These are phyloP conservation scores for Blumeria hordei DNA, from an alignment of 2,329 filamentous ascomycete species.

Conservation along the genomic window DNA sequence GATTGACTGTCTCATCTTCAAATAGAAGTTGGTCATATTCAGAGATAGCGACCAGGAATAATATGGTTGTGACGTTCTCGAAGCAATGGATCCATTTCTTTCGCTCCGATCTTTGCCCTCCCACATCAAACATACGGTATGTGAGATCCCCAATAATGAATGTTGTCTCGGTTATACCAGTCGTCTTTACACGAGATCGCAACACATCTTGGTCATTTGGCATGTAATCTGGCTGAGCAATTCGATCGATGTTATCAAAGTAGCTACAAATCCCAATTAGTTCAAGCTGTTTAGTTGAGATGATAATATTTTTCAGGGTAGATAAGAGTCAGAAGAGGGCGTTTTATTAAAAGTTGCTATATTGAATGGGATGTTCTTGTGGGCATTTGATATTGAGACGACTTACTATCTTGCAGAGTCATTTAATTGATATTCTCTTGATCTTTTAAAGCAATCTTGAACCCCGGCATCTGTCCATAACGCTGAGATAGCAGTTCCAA, in stretches of 20 bases:
- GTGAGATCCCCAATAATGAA: conserved; percentile 84
- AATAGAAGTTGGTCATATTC: conserved; percentile 93
- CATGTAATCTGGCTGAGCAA: conserved; percentile 56
- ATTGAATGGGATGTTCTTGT: not conserved
- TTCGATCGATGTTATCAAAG: conserved; percentile 52
- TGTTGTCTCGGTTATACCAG: conserved; percentile 84
- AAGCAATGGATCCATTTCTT: conserved; percentile 68
- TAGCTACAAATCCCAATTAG: conserved; percentile 32
- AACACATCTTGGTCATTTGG: conserved; percentile 89
- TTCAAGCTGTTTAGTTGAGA: not conserved
- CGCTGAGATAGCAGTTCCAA: conserved; percentile 55
- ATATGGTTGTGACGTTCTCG: conserved; percentile 60
- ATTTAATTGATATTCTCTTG: conserved; percentile 68
- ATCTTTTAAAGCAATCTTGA: conserved; percentile 71
- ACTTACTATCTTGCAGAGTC: conserved; percentile 87
- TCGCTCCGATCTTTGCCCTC: conserved; percentile 48
- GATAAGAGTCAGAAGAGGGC: no score
- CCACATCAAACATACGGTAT: conserved; percentile 77
- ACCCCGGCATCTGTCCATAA: conserved; percentile 74
- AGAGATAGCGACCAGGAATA: conserved; percentile 88
- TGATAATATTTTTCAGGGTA: no score
- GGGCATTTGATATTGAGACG: not conserved
- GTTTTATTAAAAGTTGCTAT: no score
- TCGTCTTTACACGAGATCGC: conserved; percentile 74
- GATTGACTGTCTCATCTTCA: conserved; percentile 89